Base-by-base conservation (phyloP, 2,329 filamentous ascomycete species). In the Neofusicoccum sp. region DNA sequence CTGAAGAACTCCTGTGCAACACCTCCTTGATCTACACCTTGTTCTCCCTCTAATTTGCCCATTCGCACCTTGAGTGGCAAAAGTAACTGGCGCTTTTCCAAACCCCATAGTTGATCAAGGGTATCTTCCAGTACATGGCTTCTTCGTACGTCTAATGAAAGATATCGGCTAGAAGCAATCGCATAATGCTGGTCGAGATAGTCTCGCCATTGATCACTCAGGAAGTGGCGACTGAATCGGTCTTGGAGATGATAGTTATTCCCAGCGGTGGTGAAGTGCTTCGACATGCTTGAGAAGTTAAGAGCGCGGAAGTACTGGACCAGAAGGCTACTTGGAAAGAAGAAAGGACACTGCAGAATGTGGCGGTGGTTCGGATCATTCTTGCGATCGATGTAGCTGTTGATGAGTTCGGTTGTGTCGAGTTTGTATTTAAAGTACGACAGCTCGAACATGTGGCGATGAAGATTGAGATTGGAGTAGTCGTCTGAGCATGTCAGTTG, bases 1-100 rank as follows among this genome's bases (percentile, higher is more conserved):
- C 92, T 87, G 78, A 99, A 98, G 74, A 97, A 98, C 67, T 99
- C 95, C 73, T 97, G 93, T 70, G 97, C 94, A 1, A 99, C 93
- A 66, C 95, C 95, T 47, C 95, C 95, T 54, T 94, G 92, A 74
- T 99, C 95, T 37, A 96, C 87, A 0, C 95, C 95, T 73, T 96
- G 89, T 75, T 98, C 95, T 34, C 92, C 92, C 60, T 92, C 88
- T 72, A 92, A 65, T 12, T 74, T 89, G 3, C 93, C 93, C 63
- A 98, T 85, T 56, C 92, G 89, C 7, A 99, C 89, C 71, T 97
- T 97, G 37, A 99, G 79, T 1, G 95, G 95, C 31, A 92, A 87
- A 71, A 94, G 80, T 3, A 98, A 80, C 77, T 97, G 92, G 39
- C 90, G 84, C 70, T 87, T 87, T 75, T 97, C 89, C 39, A 93